Base-by-base conservation (phyloP, 257 asterid species). In the Anisodus tanguticus region DNA sequence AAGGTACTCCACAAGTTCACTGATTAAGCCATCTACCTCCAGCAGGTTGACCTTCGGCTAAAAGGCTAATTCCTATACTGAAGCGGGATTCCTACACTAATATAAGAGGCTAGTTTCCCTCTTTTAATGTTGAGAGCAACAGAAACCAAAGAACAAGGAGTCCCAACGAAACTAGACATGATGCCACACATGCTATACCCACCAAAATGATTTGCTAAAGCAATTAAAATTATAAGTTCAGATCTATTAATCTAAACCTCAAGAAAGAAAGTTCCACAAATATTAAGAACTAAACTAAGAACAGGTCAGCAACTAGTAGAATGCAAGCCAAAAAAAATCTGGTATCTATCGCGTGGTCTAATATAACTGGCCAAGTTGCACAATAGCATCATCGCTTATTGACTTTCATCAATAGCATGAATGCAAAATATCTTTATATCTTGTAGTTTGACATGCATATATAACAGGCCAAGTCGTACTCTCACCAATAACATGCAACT, bases 241-340 rank as follows among this genome's bases (percentile, higher is more conserved):
- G 17, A 69, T 69, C 31, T 39, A 69, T 41, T 71, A 9, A 71
- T 71, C 31, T 45, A 45, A 43, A 71, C 16, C 57, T 71, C 79
- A 45, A n/a, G 58, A 71, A 45, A 71, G 45, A 4, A 16, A 71
- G 58, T 43, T 71, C 57, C 15, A 45, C 39, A 71, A 43, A 45
- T 71, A 71, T 71, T 71, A n/a, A 9, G 79, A 71, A 71, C 79
- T 45, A 45, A 45, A 71, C 79, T 17, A 71, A n/a, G 58, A 71
- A 9, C 26, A 45, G 57, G 57, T 71, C 37, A 71, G 37, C 79
- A 43, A 43, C 43, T 71, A n/a, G 58, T 17, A 45, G 58, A 17
- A 69, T 41, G 55, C 55, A 68, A 68, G 53, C 49, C 15, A 37
- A 41, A 70, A 22, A 41, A 41, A 41, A 70, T 16, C 57, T 41